Evolutionary conservation across 352 stramenopile species (phyloP).

Genomic region (Phytopythium aichiense): DNA sequence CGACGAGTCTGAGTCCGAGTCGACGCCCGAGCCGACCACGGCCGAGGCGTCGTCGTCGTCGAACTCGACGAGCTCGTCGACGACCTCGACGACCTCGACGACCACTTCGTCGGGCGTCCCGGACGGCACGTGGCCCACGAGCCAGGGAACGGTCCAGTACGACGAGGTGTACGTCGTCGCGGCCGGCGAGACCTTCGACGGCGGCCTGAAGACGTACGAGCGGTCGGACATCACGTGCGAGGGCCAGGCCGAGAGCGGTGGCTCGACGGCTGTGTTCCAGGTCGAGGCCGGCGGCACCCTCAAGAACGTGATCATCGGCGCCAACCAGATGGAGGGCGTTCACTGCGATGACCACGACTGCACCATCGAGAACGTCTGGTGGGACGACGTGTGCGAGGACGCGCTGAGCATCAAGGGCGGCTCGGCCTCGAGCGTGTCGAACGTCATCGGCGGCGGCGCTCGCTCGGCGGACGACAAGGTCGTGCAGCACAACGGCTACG

Average conservation of each 20-base stretch:
- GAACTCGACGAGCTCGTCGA: conserved; percentile 7
- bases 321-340: conserved; percentile 22
- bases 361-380: conserved; percentile 29
- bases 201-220: conserved; percentile 50
- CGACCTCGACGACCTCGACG: neutral
- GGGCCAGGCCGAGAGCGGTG: conserved; percentile 18
- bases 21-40: neutral
- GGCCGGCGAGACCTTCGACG: conserved; percentile 41
- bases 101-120: conserved; percentile 11
- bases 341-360: conserved; percentile 23
- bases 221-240: conserved; percentile 34
- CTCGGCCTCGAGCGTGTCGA: conserved; percentile 28
- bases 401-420: conserved; percentile 34
- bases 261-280: conserved; percentile 23
- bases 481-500: conserved; percentile 36
- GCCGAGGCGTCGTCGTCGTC: neutral
- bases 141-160: conserved; percentile 21
- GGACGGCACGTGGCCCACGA: conserved; percentile 23
- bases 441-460: conserved; percentile 22
- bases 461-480: conserved; percentile 36
- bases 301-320: conserved; percentile 35
- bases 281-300: conserved; percentile 24
- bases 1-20: conserved; percentile 1
- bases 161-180: conserved; percentile 26
- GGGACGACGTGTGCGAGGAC: conserved; percentile 31